phyloP scores from a whole-genome alignment of 441 rosid genomes.

The Omphalea diandra region DNA sequence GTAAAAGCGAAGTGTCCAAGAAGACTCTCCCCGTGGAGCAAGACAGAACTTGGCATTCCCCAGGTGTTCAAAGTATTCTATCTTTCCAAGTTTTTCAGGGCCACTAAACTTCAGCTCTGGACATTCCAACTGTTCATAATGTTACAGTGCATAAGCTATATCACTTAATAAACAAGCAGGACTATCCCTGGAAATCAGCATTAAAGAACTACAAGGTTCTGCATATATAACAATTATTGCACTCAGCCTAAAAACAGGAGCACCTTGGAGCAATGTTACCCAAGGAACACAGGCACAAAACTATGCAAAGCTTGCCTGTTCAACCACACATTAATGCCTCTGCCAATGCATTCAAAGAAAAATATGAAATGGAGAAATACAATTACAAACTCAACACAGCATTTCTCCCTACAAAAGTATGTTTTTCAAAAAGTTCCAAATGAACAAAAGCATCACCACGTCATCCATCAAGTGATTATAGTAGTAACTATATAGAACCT shows the following conservation, averaged over 20 bases:
- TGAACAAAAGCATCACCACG: not conserved
- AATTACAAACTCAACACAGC: too few relatives aligned
- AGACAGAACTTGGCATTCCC: conserved; percentile 92
- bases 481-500: not conserved
- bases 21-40: conserved; percentile 96
- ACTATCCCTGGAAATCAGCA: not conserved
- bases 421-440: not conserved
- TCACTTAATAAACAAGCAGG: too few relatives aligned
- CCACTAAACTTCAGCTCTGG: conserved; percentile 93
- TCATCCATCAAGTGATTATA: not conserved
- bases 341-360: not conserved
- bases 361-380: not conserved
- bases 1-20: conserved; percentile 96
- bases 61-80: conserved; percentile 86
- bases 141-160: conserved; percentile 31
- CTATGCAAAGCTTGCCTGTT: not conserved
- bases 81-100: conserved; percentile 68
- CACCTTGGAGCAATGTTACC: not conserved
- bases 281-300: not conserved
- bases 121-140: conserved; percentile 78
- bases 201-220: not conserved
- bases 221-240: not conserved
- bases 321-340: conserved; percentile 4
- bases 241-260: not conserved
- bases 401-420: too few relatives aligned